Evolutionary conservation across 2,329 filamentous ascomycete genomes (phyloP), one percentile per base, ranked within the genome.

Genomic region (Nectriaceae sp.): DNA sequence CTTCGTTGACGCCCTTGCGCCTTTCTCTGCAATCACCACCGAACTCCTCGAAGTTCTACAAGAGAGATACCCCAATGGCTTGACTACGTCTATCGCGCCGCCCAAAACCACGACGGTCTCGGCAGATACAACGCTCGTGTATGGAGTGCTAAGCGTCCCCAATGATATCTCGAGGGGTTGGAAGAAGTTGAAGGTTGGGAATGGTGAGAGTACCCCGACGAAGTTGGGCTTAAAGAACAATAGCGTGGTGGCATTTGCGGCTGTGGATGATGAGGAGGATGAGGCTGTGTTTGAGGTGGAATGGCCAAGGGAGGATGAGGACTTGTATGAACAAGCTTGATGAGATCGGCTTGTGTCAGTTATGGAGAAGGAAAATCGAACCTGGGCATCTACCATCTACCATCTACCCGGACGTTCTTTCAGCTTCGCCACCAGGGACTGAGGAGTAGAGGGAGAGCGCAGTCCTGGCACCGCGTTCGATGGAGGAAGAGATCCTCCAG

Each of bases 31-130:
- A 1, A 71, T 88, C 49, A 83, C 83, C 47, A 59, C 73, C 16
- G 76, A 83, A 18, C 78, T 92, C 2, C 69, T 88, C 16, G 68
- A 73, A 1, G 71, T 82, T 11, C 70, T 91, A 5, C 72, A 64
- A 21, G 81, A 84, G 38, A 72, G 80, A 21, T 85, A 83, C 50
- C 77, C 82, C 0, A 47, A 68, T 0, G 82, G 83, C 1, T 71
- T 86, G 4, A 71, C 68, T 2, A 67, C 67, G 11, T 66, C 69
- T 15, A 47, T 65, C 16, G 57, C 40, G 0, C 60, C 67, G 11
- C 56, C 63, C 5, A 64, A 69, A 35, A 68, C 61, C 10, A 75
- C 70, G 0, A 42, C 66, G 1, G 54, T 82, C 2, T 75, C 77
- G 0, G 53, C 60, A 2, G 64, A 70, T 41, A 68, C 74, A 26